phyloP scores from a whole-genome alignment of 345 rosid species.

The Syzygium jambos region DNA sequence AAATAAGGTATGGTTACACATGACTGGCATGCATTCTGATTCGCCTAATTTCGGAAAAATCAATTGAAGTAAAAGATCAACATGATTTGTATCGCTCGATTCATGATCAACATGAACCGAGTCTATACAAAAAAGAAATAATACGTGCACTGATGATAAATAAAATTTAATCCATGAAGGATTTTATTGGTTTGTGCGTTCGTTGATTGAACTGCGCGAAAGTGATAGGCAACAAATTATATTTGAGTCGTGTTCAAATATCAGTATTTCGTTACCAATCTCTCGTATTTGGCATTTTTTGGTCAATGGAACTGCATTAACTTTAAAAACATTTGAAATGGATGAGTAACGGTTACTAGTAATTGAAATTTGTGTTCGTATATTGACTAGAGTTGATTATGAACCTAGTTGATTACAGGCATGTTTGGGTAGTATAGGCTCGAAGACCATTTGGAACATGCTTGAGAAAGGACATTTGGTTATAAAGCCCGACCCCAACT shows the following conservation, averaged over 20 bases:
- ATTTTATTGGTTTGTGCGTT: neutral
- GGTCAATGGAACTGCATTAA: neutral
- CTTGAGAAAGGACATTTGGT: neutral
- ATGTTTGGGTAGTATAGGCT: neutral
- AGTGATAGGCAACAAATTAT: neutral
- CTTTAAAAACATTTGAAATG: neutral
- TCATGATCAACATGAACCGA: neutral
- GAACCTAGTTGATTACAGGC: neutral
- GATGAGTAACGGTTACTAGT: neutral
- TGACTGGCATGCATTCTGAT: neutral
- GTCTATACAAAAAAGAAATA: neutral
- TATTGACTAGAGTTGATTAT: neutral
- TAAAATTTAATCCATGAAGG: no score
- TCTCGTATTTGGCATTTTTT: neutral
- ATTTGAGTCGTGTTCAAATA: neutral
- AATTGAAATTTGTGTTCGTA: neutral
- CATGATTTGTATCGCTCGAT: neutral
- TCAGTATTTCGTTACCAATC: neutral
- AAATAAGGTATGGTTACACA: neutral
- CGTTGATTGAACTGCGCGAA: neutral
- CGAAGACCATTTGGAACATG: neutral
- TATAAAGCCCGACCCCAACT: neutral
- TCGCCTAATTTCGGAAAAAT: no score
- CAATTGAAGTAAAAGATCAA: neutral
- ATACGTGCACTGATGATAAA: neutral